Conservation (phyloP, 2,329 filamentous ascomycete species). For the Penicillium sp. region DNA sequence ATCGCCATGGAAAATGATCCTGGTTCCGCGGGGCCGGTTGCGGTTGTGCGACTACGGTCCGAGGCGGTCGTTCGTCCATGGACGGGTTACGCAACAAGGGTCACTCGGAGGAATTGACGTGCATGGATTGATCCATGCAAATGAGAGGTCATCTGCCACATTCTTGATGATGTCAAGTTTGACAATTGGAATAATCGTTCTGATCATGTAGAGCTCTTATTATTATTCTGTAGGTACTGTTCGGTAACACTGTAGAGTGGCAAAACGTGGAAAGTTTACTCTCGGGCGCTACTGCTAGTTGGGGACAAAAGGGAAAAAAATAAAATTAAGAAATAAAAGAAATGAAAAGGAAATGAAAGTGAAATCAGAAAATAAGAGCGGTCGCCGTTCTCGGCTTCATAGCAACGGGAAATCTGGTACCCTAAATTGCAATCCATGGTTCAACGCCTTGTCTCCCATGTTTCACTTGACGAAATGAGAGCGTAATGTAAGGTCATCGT, state of each 20-base stretch:
- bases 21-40: constrained; percentile 24
- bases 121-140: constrained; percentile 10
- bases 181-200: background rate
- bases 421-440: constrained; percentile 5
- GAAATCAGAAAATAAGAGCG: background rate
- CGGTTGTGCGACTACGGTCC: constrained; percentile 29
- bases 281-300: constrained; percentile 3
- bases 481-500: constrained; percentile 2
- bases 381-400: constrained; percentile 8
- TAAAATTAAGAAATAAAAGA: background rate
- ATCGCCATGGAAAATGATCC: constrained; percentile 20
- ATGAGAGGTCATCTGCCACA: constrained; percentile 9
- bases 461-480: background rate
- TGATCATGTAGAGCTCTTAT: background rate
- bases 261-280: background rate
- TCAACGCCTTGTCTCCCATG: background rate
- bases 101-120: constrained; percentile 13
- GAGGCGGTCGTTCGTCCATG: constrained; percentile 24
- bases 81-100: constrained; percentile 6
- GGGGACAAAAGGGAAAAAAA: background rate
- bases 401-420: constrained; percentile 9
- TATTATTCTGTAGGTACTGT: background rate
- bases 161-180: constrained; percentile 7
- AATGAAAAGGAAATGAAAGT: background rate
- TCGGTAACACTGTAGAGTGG: background rate